These are phyloP conservation scores for Herpetomonas tarakana DNA, from an alignment of 208 protist genomes.

Conservation along the genomic window DNA sequence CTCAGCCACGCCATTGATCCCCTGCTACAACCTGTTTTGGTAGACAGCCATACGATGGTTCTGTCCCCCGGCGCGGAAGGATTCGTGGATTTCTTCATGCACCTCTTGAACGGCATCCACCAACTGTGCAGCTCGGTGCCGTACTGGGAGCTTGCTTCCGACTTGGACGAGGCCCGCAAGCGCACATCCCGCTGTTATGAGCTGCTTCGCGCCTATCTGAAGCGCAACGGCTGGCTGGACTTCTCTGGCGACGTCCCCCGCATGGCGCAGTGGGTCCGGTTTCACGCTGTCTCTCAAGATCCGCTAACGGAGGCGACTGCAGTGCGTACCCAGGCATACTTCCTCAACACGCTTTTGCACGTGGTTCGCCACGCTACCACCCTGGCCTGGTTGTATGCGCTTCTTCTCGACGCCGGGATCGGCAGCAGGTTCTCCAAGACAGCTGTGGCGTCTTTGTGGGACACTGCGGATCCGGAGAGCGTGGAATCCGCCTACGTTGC, in stretches of 20 bases:
- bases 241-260: neutral
- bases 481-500: neutral
- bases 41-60: slow-evolving; percentile 5
- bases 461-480: neutral
- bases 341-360: slow-evolving; percentile 39
- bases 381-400: slow-evolving; percentile 53
- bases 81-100: slow-evolving; percentile 25
- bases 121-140: slow-evolving; percentile 33
- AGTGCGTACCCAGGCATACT: slow-evolving; percentile 48
- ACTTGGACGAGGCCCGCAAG: slow-evolving; percentile 23
- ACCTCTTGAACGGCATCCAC: slow-evolving; percentile 18
- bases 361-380: slow-evolving; percentile 31
- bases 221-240: slow-evolving; percentile 6
- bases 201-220: slow-evolving; percentile 5
- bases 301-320: slow-evolving; percentile 23
- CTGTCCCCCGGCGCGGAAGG: slow-evolving; percentile 37
- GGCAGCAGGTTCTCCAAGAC: slow-evolving; percentile 17
- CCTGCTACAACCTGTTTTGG: slow-evolving; percentile 22
- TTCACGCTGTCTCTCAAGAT: slow-evolving; percentile 3
- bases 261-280: neutral
- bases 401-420: slow-evolving; percentile 24
- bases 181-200: neutral
- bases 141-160: slow-evolving; percentile 34
- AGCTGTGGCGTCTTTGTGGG: slow-evolving; percentile 42
- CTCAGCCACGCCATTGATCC: slow-evolving; percentile 15